Evolutionary conservation across 2,329 filamentous ascomycete species (phyloP), one percentile per base, ranked within the genome.

Genomic region (Botrytis aclada): DNA sequence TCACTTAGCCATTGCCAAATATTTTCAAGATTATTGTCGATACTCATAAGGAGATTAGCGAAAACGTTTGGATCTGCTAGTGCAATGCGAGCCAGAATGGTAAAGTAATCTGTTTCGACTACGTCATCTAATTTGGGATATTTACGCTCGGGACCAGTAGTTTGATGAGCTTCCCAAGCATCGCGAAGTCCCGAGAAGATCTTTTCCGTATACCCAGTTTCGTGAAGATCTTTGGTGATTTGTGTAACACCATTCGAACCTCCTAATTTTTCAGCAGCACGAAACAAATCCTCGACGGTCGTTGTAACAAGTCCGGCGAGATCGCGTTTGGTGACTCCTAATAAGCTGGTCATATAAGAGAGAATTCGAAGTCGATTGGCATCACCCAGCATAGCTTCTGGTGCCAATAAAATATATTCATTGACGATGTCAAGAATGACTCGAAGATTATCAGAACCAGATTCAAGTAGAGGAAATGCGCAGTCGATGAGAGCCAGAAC

Each of bases 51-150:
- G 81, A 89, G 84, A 29, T 88, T 85, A 7, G 90, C 84, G 76
- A 97, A 92, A 2, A 92, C 84, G 25, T 91, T 82, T 0, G 95
- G 93, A 54, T 92, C 92, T 0, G 90, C 90, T 3, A 97, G 83
- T 0, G 91, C 88, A 25, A 98, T 87, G 1, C 95, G 91, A 2
- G 93, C 91, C 3, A 99, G 86, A 3, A 98, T 89, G 7, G 89
- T 88, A 79, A 97, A 92, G 81, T 97, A 97, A 80, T 97, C 93
- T 0, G 92, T 92, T 79, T 97, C 90, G 0, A 93, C 90, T 18
- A 94, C 87, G 20, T 90, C 89, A 77, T 92, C 91, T 47, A 98
- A 88, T 43, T 89, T 88, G 58, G 90, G 88, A 32, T 88, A 85
- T 76, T 88, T 92, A 39, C 88, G 87, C 78, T 93, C 92, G 0